Evolutionary conservation across 1,139 yeast genomes (phyloP).

Genomic region (Sporopachydermia cereana): DNA sequence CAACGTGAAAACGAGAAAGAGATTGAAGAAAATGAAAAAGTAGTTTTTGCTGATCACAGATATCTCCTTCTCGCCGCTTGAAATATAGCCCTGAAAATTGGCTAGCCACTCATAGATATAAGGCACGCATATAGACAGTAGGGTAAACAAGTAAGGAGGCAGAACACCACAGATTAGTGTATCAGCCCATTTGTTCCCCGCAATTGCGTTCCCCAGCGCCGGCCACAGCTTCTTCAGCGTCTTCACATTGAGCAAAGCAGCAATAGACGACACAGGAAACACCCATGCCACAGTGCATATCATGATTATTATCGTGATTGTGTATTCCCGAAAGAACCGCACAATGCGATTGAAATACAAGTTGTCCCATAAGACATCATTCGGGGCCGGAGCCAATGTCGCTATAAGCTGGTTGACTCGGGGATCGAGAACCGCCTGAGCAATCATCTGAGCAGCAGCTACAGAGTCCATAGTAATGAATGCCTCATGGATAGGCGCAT

Average conservation of each 20-base stretch:
- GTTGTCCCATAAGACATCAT: conserved; percentile 75
- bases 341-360: conserved; percentile 47
- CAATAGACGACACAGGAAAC: conserved; percentile 61
- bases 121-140: conserved; percentile 63
- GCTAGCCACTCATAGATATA: conserved; percentile 65
- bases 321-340: conserved; percentile 44
- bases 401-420: conserved; percentile 62
- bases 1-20: conserved; percentile 72
- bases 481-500: conserved; percentile 38
- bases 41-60: conserved; percentile 73
- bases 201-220: conserved; percentile 49
- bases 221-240: conserved; percentile 68
- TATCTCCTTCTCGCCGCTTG: conserved; percentile 72
- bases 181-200: conserved; percentile 43
- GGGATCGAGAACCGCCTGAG: conserved; percentile 81
- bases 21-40: conserved; percentile 71
- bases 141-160: conserved; percentile 66
- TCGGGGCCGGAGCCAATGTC: conserved; percentile 76
- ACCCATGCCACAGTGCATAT: conserved; percentile 54
- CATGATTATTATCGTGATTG: conserved; percentile 54
- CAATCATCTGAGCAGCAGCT: conserved; percentile 81
- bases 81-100: conserved; percentile 59
- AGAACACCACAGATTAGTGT: conserved; percentile 66
- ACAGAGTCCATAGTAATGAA: conserved; percentile 80
- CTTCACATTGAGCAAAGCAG: conserved; percentile 58